Evolutionary conservation across 805 yeast genomes (phyloP), one percentile per base, ranked within the genome.

Genomic region (Komagataella pseudopastoris): DNA sequence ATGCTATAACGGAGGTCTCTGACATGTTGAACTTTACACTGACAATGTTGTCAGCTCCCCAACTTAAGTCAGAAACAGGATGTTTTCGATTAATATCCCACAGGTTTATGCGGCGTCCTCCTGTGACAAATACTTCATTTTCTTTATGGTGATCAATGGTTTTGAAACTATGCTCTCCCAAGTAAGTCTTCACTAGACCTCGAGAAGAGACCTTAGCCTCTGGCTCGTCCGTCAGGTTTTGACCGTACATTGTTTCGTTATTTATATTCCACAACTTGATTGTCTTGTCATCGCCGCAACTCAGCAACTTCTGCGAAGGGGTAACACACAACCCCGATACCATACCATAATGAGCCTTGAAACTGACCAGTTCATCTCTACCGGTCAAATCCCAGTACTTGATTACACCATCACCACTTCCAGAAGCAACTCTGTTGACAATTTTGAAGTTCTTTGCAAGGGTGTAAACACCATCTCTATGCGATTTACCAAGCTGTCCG

Each of bases 21-120:
- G 95, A 87, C 64, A 81, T 82, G 66, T 93, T 93, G 68, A 91
- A 93, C 61, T 81, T 80, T 43, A 91, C 96, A 6, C 82, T 74
- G 51, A 75, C 81, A 51, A 91, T 75, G 62, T 89, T 89, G 64
- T 93, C 99, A 7, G 96, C 95, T 50, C 98, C 99, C 99, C 99
- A 93, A 1, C 95, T 79, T 49, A 93, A 69, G 58, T 88, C 77
- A 6, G 88, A 74, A 3, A 85, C 65, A 23, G 96, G 89, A 59
- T 85, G 81, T 23, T 88, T 79, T 59, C 99, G 76, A 56, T 77
- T 76, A 51, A 80, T 71, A 65, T 93, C 96, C 99, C 99, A 93
- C n/a, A 95, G 66, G 62, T 90, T 88, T 52, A 95, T 85, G 16
- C 76, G 72, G 0, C 88, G 86, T 55, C 99, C 97, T 39, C 96